Conservation (phyloP, 345 rosid genomes). For the Cardamine occulta region DNA sequence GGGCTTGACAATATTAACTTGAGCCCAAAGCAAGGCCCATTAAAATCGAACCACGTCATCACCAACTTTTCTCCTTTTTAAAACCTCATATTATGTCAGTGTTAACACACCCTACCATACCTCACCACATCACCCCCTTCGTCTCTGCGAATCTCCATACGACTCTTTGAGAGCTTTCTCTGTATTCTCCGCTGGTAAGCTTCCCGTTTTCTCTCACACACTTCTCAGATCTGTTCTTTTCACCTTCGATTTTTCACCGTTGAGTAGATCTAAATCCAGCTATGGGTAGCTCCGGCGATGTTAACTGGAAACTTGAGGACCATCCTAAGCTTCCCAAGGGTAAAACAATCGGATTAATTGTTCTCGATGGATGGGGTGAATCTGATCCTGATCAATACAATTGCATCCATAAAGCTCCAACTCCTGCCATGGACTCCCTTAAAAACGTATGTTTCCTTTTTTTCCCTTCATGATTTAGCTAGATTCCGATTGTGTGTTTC, state of each 20-base stretch:
- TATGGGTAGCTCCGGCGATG: constrained; percentile 65
- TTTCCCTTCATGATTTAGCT: background rate
- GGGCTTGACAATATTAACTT: constrained; percentile 4
- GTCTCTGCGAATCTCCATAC: constrained; percentile 33
- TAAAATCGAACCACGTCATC: constrained; percentile 19
- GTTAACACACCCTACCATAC: constrained; percentile 18
- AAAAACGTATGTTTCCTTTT: constrained; percentile 54
- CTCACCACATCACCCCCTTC: constrained; percentile 35
- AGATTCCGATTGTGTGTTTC: background rate
- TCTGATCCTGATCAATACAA: constrained; percentile 78
- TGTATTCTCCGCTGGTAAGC: constrained; percentile 42
- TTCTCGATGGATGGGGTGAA: constrained; percentile 99
- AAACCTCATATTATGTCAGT: constrained; percentile 21
- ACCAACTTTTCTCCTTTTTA: background rate
- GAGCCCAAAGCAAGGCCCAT: constrained; percentile 44
- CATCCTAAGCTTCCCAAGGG: constrained; percentile 83
- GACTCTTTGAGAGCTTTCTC: constrained; percentile 25
- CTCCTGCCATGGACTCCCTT: constrained; percentile 93
- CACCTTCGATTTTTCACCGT: background rate
- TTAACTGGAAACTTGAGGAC: constrained; percentile 70
- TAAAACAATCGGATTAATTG: constrained; percentile 75
- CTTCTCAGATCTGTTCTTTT: constrained; percentile 26
- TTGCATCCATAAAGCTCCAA: constrained; percentile 88
- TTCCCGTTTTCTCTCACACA: background rate
- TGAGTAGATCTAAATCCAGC: constrained; percentile 24